phyloP scores from a whole-genome alignment of 306 rosid genomes.

The Myrica gale region DNA sequence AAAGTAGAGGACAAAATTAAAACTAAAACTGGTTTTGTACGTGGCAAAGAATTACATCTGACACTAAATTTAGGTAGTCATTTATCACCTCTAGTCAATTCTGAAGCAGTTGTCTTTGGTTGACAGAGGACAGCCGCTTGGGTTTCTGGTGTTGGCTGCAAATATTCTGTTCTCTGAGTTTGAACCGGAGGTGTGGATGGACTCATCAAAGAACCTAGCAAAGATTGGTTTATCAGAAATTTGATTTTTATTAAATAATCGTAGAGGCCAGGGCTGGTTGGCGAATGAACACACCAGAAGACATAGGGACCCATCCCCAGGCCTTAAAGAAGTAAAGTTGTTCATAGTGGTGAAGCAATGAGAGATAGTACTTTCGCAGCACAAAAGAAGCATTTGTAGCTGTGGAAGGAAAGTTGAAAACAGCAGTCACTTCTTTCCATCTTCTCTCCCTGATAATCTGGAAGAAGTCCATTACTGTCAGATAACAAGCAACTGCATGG shows the following conservation, averaged over 20 bases:
- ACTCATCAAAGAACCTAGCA: conserved; percentile 43
- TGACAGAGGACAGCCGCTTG: neutral
- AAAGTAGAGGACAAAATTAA: neutral
- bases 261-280: neutral
- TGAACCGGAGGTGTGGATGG: neutral
- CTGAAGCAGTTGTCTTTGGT: neutral
- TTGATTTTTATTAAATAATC: conserved; percentile 1
- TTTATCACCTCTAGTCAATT: conserved; percentile 14
- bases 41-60: neutral
- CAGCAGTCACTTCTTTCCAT: conserved; percentile 91
- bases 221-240: conserved; percentile 22
- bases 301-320: neutral
- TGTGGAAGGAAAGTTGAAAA: conserved; percentile 88
- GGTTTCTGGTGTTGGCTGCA: neutral
- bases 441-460: conserved; percentile 74
- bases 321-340: conserved; percentile 48
- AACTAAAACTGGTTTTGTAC: neutral
- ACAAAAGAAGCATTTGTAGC: conserved; percentile 96
- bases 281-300: conserved; percentile 38
- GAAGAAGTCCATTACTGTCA: conserved; percentile 20
- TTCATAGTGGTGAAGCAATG: conserved; percentile 78
- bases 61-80: neutral
- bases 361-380: conserved; percentile 76
- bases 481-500: conserved; percentile 15
- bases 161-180: neutral